Base-by-base conservation (phyloP, 768 basidiomycete species). In the Collybiopsis luxurians region DNA sequence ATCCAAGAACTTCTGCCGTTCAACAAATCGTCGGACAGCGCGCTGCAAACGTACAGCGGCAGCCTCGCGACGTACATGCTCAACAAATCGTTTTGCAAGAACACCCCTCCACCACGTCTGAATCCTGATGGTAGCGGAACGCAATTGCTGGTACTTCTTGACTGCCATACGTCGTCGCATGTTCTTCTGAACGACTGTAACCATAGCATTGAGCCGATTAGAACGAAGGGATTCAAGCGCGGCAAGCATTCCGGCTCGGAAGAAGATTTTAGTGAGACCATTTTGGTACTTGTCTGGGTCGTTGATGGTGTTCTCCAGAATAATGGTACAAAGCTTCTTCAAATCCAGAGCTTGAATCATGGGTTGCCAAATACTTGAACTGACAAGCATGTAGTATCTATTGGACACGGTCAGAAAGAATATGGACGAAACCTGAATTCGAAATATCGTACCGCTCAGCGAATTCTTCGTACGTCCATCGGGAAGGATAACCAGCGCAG, bases 391-490 rank as follows among this genome's bases (percentile, higher is more conserved):
- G 72, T 98, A 98, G 70, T 98, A 99, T 56, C 96, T 97, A 39
- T 55, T 27, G 40, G 2, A 39, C 19, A 47, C 70, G 30, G 71
- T 62, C 38, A 59, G 47, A 24, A 56, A 49, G 59, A 27, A 19
- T 23, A 30, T 4, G 7, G 5, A 26, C 9, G 21, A 49, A 31
- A 19, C 24, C 21, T 4, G 46, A 23, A 34, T 42, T 43, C 43
- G 31, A 19, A 26, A 54, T 26, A 30, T 27, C 86, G 62, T 61
- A 96, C 94, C 97, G 84, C 69, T 98, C 95, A 3, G 93, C 97
- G 67, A 99, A 99, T 70, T 98, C 97, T 67, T 95, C 95, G 63
- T 98, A 99, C 3, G 89, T 94, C 97, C 97, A 98, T 31, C 97
- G 82, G 12, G 94, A 94, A 27, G 97, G 97, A 73, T 99, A 99